These are phyloP conservation scores for rapeseed (Brassica napus) DNA, from an alignment of 345 rosid genomes.

Conservation along the genomic window DNA sequence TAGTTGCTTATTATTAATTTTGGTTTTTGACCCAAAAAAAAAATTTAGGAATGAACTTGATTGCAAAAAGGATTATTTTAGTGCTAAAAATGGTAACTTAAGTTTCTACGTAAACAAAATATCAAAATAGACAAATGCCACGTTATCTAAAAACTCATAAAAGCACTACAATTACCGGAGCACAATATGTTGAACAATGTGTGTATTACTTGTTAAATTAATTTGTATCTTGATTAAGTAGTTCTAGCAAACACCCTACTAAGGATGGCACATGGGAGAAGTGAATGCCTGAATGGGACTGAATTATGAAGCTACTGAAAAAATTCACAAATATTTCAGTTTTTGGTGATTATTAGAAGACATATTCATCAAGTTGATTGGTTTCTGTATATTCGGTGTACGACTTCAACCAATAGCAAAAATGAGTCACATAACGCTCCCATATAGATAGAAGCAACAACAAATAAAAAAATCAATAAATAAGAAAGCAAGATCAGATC, in stretches of 20 bases:
- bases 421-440: constrained; percentile 17
- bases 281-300: constrained; percentile 34
- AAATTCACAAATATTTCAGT: not conserved
- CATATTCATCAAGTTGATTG: constrained; percentile 26
- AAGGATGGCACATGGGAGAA: constrained; percentile 37
- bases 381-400: constrained; percentile 15
- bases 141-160: constrained; percentile 15
- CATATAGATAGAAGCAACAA: not conserved
- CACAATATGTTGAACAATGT: constrained; percentile 15
- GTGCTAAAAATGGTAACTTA: not conserved
- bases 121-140: constrained; percentile 8
- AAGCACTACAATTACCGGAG: constrained; percentile 8
- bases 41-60: not conserved
- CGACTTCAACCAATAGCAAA: constrained; percentile 16
- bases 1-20: too few species aligned
- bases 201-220: constrained; percentile 22
- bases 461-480: not conserved
- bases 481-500: constrained; percentile 7
- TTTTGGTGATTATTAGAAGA: not conserved
- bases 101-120: not conserved
- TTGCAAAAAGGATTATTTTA: not conserved
- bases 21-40: too few species aligned
- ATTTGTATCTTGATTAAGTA: constrained; percentile 10
- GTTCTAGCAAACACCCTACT: constrained; percentile 16
- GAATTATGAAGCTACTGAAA: not conserved